Base-by-base conservation (phyloP, 176 grass and related monocot genomes). In the Alopecurus myosuroides region DNA sequence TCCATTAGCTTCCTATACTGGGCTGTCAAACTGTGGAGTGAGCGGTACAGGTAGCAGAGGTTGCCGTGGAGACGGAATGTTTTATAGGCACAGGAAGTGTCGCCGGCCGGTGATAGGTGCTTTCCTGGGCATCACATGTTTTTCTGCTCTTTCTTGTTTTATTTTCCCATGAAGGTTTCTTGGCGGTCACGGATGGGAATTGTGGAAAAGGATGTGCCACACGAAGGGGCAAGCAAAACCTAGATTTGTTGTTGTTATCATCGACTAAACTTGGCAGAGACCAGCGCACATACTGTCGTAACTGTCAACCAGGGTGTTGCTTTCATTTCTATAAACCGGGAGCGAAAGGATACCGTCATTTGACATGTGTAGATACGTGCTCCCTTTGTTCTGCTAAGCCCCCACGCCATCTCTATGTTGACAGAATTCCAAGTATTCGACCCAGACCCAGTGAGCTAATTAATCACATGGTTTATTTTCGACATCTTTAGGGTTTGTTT, bases 81-180 rank as follows among this genome's bases (percentile, higher is more conserved):
- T 65, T 45, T 77, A 56, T 56, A 48, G 55, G 56, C 25, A 68
- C 7, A 11, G 40, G 42, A 3, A 41, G 44, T 18, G 0, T 15
- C 11, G 85, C 26, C 33, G 69, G 36, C 29, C 44, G 22, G 19
- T 30, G 62, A 34, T 65, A 55, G 68, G 37, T 22, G 48, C n/a
- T 62, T 65, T 7, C 7, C 23, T 89, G 81, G 70, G 77, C 70
- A 20, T 81, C 70, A 81, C 49, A 77, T 62, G 18, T 61, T 70
- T 77, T 33, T 11, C 10, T 11, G 23, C 12, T 49, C 36, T 10
- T 15, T 9, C 0, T 49, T 18, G 26, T 62, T 61, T 36, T 3
- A 3, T 74, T 1, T 30, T 10, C 23, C n/a, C n/a, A 3, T 37
- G 44, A n/a, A 49, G 13, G 68, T 60, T 15, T 77, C 62, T 48